Evolutionary conservation across 1,284 basidiomycete species (phyloP), one percentile per base, ranked within the genome.

Genomic region (Gymnopus androsaceus): DNA sequence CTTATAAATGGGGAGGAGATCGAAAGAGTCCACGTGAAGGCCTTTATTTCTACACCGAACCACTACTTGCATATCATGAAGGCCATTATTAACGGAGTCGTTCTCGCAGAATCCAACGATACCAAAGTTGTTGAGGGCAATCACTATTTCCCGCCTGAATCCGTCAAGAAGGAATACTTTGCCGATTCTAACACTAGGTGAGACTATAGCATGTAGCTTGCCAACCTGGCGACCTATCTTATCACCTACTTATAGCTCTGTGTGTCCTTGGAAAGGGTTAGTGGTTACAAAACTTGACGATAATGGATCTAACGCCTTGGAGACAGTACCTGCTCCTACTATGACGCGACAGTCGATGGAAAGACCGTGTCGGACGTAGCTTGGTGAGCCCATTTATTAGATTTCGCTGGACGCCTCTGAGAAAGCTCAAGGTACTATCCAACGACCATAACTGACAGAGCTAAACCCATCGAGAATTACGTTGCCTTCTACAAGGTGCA

Each of bases 191-290:
- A 68, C 37, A 87, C 83, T 0, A 75, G 71, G 79, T 84, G 63
- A 62, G 74, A 25, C 17, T 34, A 5, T 34, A 3, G n/a, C 30
- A 15, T 23, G 17, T 12, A 11, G 17, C n/a, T 21, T n/a, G n/a
- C n/a, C n/a, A n/a, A 15, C n/a, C 23, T 51, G 17, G 1, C 12
- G 40, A 14, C 55, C 33, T 50, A 25, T 28, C 42, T 40, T 42
- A 54, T 37, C 47, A 42, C n/a, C 41, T 40, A 12, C 45, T 41
- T 28, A 53, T 50, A 86, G 85, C 55, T 74, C 79, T 11, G 59
- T 70, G 4, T 88, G 87, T 63, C 71, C 77, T 3, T 85, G 85
- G 83, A 88, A 89, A 69, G 87, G 86, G 84, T 87, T 62, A 55
- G 73, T 14, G 28, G 19, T 36, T 28, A 19, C 47, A 37, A 17